phyloP scores from a whole-genome alignment of 768 basidiomycete genomes.

The Cystobasidium ongulense region DNA sequence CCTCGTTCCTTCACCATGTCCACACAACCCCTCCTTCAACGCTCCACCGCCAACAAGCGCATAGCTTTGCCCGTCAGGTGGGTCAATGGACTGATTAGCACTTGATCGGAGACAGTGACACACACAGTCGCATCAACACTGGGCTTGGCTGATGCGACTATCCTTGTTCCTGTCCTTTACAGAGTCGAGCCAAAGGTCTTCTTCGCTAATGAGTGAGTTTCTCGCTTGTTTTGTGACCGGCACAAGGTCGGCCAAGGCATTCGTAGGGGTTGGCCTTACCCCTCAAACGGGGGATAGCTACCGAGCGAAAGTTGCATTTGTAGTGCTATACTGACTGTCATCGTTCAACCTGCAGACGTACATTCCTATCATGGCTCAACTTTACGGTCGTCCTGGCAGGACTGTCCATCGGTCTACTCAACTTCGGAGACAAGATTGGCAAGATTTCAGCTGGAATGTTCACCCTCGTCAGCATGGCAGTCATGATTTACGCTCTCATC shows the following conservation, averaged over 20 bases:
- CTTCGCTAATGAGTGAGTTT: constrained; percentile 70
- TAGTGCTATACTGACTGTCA: not conserved
- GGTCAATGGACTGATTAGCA: constrained; percentile 31
- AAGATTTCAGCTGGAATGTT: constrained; percentile 96
- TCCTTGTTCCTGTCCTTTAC: not conserved
- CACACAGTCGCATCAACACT: not conserved
- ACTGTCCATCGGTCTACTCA: constrained; percentile 85
- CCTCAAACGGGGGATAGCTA: too few species aligned
- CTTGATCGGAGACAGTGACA: not conserved
- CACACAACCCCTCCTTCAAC: constrained; percentile 91
- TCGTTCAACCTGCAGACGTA: constrained; percentile 32
- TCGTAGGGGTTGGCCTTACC: too few species aligned
- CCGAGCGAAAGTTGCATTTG: too few species aligned
- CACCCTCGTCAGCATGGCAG: constrained; percentile 86
- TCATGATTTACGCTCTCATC: constrained; percentile 91
- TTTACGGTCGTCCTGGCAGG: constrained; percentile 97
- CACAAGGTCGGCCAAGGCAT: not conserved
- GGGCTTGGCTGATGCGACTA: not conserved
- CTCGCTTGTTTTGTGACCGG: not conserved
- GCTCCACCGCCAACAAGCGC: constrained; percentile 76
- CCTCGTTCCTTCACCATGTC: constrained; percentile 57
- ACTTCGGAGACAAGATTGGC: constrained; percentile 97
- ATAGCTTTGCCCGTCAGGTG: constrained; percentile 87
- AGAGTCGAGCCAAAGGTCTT: constrained; percentile 80
- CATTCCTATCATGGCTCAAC: constrained; percentile 97